These are phyloP conservation scores for Globisporangium emineosum DNA, from an alignment of 352 stramenopile genomes.

Conservation along the genomic window DNA sequence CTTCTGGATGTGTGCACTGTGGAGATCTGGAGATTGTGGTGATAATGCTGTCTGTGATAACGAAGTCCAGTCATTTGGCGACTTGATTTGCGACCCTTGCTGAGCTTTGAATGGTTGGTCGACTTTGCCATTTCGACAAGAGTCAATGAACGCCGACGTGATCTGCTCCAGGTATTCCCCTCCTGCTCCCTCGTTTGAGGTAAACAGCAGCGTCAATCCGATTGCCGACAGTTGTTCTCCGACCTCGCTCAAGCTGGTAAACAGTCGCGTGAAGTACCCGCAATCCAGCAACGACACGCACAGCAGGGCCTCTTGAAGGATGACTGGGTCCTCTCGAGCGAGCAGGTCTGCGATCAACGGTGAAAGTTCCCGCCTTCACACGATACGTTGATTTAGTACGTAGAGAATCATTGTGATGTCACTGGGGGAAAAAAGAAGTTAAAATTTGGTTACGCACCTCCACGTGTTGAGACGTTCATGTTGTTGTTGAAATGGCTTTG, in stretches of 20 bases:
- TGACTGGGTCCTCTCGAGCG: background rate
- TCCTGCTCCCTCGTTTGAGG: constrained; percentile 5
- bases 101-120: background rate
- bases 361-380: constrained; percentile 27
- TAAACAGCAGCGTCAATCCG: constrained; percentile 24
- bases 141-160: constrained; percentile 29
- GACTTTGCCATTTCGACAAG: constrained; percentile 13
- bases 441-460: constrained; percentile 1
- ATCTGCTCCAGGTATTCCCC: constrained; percentile 18
- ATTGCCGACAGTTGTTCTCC: background rate
- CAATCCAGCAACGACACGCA: constrained; percentile 11
- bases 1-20: constrained; percentile 1
- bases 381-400: too few relatives aligned
- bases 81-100: background rate
- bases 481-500: background rate
- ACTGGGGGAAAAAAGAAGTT: too few relatives aligned
- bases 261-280: constrained; percentile 5
- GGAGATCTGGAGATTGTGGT: background rate
- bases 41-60: background rate
- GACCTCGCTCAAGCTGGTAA: background rate
- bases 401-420: too few relatives aligned
- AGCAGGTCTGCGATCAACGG: constrained; percentile 19
- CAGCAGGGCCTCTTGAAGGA: constrained; percentile 7
- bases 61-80: constrained; percentile 6
- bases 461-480: background rate